phyloP scores from a whole-genome alignment of 441 rosid genomes.

The Brassica balearica region DNA sequence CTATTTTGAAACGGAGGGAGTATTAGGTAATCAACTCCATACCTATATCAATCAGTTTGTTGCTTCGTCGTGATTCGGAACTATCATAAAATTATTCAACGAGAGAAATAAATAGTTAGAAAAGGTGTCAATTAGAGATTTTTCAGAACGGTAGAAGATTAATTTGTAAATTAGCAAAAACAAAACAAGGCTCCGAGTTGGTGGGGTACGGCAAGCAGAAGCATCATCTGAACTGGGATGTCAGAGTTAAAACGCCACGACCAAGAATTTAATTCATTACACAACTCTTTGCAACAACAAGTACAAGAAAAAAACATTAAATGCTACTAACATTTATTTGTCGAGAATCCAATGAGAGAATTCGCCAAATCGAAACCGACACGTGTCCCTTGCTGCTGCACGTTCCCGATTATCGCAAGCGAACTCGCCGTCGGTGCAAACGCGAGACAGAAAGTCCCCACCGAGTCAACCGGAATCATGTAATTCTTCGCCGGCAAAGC shows the following conservation, averaged over 20 bases:
- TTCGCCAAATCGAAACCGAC: slow-evolving; percentile 58
- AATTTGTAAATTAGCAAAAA: background rate
- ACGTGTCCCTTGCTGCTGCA: slow-evolving; percentile 80
- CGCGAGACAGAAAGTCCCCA: slow-evolving; percentile 69
- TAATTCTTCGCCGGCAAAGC: slow-evolving; percentile 66
- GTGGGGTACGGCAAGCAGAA: background rate
- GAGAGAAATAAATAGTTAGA: background rate
- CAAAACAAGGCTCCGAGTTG: background rate
- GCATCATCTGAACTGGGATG: background rate
- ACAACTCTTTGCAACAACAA: slow-evolving; percentile 1
- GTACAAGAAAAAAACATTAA: background rate
- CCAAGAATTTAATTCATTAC: background rate
- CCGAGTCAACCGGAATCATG: slow-evolving; percentile 66
- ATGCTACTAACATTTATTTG: slow-evolving; percentile 52
- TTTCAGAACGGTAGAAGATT: background rate
- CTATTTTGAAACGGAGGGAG: too few species aligned
- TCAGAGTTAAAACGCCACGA: too few species aligned
- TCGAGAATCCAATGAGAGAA: slow-evolving; percentile 57
- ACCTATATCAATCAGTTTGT: background rate
- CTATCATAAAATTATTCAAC: too few species aligned
- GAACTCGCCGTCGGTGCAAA: slow-evolving; percentile 65
- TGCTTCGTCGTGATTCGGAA: background rate
- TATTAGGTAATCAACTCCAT: background rate
- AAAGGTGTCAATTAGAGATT: background rate
- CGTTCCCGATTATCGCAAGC: slow-evolving; percentile 62